Base-by-base conservation (phyloP, 257 asterid species). In the Lycium barbarum region DNA sequence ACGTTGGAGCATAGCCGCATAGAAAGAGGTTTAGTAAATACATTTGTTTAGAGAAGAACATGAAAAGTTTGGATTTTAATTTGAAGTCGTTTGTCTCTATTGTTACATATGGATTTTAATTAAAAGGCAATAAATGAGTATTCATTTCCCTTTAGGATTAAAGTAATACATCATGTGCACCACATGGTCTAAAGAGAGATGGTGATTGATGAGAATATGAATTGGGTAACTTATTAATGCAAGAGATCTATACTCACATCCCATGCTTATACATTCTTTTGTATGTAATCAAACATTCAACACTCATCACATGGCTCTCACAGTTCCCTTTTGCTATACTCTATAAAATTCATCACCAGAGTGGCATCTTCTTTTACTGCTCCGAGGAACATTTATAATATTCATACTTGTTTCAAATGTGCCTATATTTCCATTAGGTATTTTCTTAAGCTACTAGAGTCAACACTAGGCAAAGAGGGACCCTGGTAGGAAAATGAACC, bases 221-320 rank as follows among this genome's bases (percentile, higher is more conserved):
- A 82, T 81, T 62, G 65, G 80, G 80, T 22, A 82, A 66, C 13
- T 66, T 71, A 66, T 82, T 51, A 82, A n/a, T 51, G 79, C 53
- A 82, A 40, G 38, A 71, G 49, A 33, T 55, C 22, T 53, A 8
- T 82, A 55, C 79, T 62, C 45, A 26, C 45, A 55, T 47, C 54
- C 76, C 66, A 63, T 71, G 66, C 33, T 63, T 66, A 47, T 66
- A 55, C 85, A 66, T 66, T 45, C 79, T 66, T 70, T 70, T 45
- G 59, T 54, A 4, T 45, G 59, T 54, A 4, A 51, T 54, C 13
- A 62, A 14, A 33, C 72, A 66, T 58, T 70, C 80, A 65, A 82
- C 43, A 61, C 66, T 66, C 80, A 82, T 65, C 84, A 82, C 85
- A 17, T 82, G 85, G 65, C 45, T 82, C 14, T 38, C 43, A 62